These are phyloP conservation scores for Lepidium didymum DNA, from an alignment of 345 rosid genomes.

Conservation along the genomic window DNA sequence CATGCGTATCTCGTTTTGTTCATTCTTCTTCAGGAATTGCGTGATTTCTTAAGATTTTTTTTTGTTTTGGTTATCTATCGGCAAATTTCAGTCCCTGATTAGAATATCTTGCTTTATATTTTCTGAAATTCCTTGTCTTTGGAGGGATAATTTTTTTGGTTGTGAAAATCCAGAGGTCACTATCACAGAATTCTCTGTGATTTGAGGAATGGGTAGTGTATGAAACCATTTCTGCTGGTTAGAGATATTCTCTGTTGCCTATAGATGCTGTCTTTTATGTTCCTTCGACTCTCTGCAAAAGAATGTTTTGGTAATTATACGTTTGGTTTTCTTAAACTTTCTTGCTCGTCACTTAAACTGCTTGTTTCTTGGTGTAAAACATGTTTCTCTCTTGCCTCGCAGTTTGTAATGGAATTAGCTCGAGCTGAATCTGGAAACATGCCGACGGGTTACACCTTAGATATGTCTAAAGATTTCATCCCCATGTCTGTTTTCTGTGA, in stretches of 20 bases:
- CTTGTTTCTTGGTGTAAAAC: background rate
- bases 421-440: conserved; percentile 54
- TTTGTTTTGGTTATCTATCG: too few species aligned
- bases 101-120: background rate
- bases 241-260: background rate
- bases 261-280: background rate
- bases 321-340: background rate
- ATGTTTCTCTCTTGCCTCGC: background rate
- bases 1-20: conserved; percentile 1
- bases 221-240: background rate
- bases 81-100: background rate
- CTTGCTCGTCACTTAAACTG: conserved; percentile 2
- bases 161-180: background rate
- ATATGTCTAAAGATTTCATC: conserved; percentile 62
- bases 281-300: background rate
- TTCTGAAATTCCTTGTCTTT: conserved; percentile 1
- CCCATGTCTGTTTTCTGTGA: conserved; percentile 69
- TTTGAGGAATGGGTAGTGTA: background rate
- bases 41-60: background rate
- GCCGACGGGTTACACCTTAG: conserved; percentile 64
- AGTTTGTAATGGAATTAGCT: conserved; percentile 40
- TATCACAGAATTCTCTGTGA: background rate
- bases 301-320: background rate
- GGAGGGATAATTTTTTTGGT: background rate
- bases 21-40: background rate